Base-by-base conservation (phyloP, 2,329 filamentous ascomycete species). In the Drechslerella dactyloides region DNA sequence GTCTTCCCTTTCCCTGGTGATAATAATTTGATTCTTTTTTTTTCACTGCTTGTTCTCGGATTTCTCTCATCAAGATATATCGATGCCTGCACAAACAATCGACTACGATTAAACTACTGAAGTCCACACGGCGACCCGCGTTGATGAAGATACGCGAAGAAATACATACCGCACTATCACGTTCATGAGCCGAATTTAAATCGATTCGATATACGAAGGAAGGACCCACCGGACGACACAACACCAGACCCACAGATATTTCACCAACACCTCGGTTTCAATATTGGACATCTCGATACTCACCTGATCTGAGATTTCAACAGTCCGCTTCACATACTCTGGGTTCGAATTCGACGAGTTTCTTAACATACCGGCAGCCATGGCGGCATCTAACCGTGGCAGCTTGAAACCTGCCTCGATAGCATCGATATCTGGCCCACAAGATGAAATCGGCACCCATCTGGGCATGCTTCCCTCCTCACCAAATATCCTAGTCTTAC, bases 331-430 rank as follows among this genome's bases (percentile, higher is more conserved):
- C 13, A n/a, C n/a, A 42, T 42, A 15, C 5, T 42, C 37, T 42
- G 37, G 3, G 5, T 42, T 42, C 4, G 37, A 13, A 42, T 35
- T 24, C 50, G 33, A 54, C 23, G 30, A 55, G 33, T 30, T 37
- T 35, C 50, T 57, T 23, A 66, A 46, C n/a, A 73, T 66, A 60
- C 60, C 68, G 17, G 52, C 68, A 46, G 61, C 68, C 33, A 65
- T 52, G 15, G 56, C 61, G 55, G 33, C 52, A 24, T 54, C 69
- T 4, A 66, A 73, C 56, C 42, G 69, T 23, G 37, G 53, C n/a
- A 73, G 69, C 53, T 66, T 73, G 56, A 73, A 73, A 35, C 69
- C 69, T 42, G 69, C 69, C 19, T 65, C 69, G 33, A 65, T 73
- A 57, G 62, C 62, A 24, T 73, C 69, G 50, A 65, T 73, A 65